Evolutionary conservation across 129 eudicot genomes (phyloP), one percentile per base, ranked within the genome.

Genomic region (Kitagawia praeruptora): DNA sequence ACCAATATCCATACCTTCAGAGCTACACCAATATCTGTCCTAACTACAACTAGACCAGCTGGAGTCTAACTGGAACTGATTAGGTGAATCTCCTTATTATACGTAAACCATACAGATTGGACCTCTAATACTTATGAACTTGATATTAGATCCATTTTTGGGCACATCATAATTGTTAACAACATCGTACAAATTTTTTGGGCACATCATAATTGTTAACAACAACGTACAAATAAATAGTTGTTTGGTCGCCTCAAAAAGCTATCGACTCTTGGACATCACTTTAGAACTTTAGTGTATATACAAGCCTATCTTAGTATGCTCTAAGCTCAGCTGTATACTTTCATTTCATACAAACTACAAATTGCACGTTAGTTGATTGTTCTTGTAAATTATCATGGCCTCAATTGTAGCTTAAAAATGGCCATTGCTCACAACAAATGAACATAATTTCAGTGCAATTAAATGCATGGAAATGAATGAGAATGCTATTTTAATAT

Each of bases 401-500:
- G 61, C 61, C 61, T 53, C 61, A 5, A 8, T 18, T 53, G 61
- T 53, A 53, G 8, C 61, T 53, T 8, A 53, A 53, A 53, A 53
- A n/a, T 53, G 61, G 61, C 61, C n/a, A 18, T 53, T 53, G 10
- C 21, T 18, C 61, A 53, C 9, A 15, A 18, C 2, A 53, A 6
- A 53, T 19, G 61, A 6, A 5, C 61, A 19, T 53, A 18, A 18
- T 53, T 53, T 53, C 61, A 53, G 61, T 9, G 2, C 61, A 31
- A 38, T 85, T 13, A 88, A 85, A 58, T 44, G 79, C 70, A 79
- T 80, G 1, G 83, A 87, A 70, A 81, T 81, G 37, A 84, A 89
- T 48, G 83, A 76, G 51, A 53, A 6, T 53, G 84, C 78, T 69
- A 80, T 89, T 79, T 76, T 89, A 79, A 84, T 86, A 89, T 87